These are phyloP conservation scores for Coriaria nepalensis DNA, from an alignment of 306 rosid genomes.

Conservation along the genomic window DNA sequence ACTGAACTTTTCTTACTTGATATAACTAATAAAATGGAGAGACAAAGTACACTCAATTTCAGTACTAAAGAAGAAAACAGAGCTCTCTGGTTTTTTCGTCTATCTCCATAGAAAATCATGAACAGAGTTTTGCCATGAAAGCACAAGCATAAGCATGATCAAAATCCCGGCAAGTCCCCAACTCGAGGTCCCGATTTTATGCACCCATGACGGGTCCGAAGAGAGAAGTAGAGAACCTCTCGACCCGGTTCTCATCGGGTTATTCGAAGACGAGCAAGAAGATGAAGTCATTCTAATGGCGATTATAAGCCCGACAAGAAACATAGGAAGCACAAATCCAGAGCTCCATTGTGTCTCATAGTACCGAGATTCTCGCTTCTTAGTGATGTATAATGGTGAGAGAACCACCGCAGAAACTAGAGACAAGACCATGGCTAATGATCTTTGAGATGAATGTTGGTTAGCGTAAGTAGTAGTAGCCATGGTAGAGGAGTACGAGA, in stretches of 20 bases:
- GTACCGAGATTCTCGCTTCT: conserved; percentile 21
- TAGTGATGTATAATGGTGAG: conserved; percentile 41
- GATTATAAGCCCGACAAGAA: conserved; percentile 66
- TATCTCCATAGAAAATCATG: conserved; percentile 66
- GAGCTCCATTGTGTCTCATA: conserved; percentile 60
- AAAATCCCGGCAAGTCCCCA: conserved; percentile 69
- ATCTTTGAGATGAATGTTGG: conserved; percentile 52
- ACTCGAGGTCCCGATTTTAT: conserved; percentile 62
- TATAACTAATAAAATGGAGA: too few relatives aligned
- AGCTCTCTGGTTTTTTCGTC: not conserved
- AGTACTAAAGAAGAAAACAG: conserved; percentile 2
- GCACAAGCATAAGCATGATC: conserved; percentile 55
- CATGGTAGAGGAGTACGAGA: conserved; percentile 26
- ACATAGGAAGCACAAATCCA: conserved; percentile 62
- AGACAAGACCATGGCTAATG: conserved; percentile 61
- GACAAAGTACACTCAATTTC: conserved; percentile 14
- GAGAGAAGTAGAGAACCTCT: conserved; percentile 30
- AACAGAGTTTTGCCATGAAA: conserved; percentile 57
- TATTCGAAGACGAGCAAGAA: conserved; percentile 10
- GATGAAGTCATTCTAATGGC: conserved; percentile 58
- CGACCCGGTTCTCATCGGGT: conserved; percentile 5
- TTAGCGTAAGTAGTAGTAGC: conserved; percentile 24
- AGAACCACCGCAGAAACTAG: conserved; percentile 48
- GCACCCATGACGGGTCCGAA: conserved; percentile 64
- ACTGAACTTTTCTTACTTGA: too few relatives aligned